Base-by-base conservation (phyloP, 2,329 filamentous ascomycete species). In the Penicillium janthinellum region DNA sequence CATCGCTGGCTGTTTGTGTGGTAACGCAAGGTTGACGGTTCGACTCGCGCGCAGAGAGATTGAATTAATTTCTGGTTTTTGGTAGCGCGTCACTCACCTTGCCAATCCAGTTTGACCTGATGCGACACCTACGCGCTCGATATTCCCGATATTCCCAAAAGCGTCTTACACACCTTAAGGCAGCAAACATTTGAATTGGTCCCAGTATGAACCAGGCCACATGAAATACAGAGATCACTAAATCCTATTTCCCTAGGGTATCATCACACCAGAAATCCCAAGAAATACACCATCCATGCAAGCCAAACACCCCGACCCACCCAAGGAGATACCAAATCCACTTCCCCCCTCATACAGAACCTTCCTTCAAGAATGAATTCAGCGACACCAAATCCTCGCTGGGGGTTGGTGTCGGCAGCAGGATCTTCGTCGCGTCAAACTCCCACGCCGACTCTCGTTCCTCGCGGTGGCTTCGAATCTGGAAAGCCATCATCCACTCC, bases 401-500 rank as follows among this genome's bases (percentile, higher is more conserved):
- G 0, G 65, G 60, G 0, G 64, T 58, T 7, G 67, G 66, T 1
- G 60, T 62, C 0, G 75, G 74, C 35, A 78, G 72, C 1, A 63
- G 58, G 3, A 76, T 68, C 31, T 71, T 67, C 10, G 68, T 69
- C 15, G 75, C 75, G 47, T 78, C 75, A 52, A 75, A 76, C 25
- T 71, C 71, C 74, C 74, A 78, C 44, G 65, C 73, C 11, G 59
- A 67, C 50, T 71, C 67, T 49, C 69, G 72, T 45, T 69, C 65
- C 37, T 71, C 65, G 31, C 66, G 64, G 17, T 56, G 58, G 51
- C 64, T 71, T 48, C 71, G 67, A n/a, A 79, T 58, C 45, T 73
- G 69, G 52, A 74, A 66, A 7, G 77, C 73, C 34, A 76, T 70
- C 50, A 75, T 70, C 70, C 72, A 78, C 53, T 79, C 77, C 50